A percentile compares a stretch with the other conserved stretches of the same genome.
phyloP scores from a whole-genome alignment of 192 early-diverging fungal genomes.

The Podila clonocystis region DNA sequence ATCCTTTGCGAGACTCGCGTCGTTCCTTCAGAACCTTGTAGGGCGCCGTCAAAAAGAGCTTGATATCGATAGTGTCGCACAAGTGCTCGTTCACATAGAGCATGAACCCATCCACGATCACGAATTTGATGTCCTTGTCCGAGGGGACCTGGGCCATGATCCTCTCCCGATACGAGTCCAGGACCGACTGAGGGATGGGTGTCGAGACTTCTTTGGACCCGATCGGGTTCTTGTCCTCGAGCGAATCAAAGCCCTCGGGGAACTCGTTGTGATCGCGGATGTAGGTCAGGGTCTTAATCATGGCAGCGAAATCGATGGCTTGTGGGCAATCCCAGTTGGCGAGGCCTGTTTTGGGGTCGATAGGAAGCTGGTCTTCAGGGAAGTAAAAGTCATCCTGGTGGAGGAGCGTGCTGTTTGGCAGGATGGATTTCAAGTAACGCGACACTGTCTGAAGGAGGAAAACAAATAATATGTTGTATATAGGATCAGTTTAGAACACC shows the following conservation, averaged over 20 bases:
- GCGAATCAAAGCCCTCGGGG: conserved; percentile 45
- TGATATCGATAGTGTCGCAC: conserved; percentile 54
- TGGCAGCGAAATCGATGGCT: conserved; percentile 63
- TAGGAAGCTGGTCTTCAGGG: conserved; percentile 72
- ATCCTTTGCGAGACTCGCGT: conserved; percentile 70
- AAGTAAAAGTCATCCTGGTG: conserved; percentile 86
- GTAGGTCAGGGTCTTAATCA: conserved; percentile 41
- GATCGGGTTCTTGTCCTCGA: conserved; percentile 54
- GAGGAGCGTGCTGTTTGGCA: conserved; percentile 67
- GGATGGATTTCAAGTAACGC: conserved; percentile 62
- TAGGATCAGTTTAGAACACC: too few relatives aligned
- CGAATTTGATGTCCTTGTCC: conserved; percentile 33
- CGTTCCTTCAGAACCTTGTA: conserved; percentile 71
- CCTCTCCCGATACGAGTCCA: conserved; percentile 2
- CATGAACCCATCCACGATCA: conserved; percentile 85
- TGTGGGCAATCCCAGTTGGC: conserved; percentile 86
- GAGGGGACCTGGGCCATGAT: conserved; percentile 12
- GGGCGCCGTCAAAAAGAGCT: conserved; percentile 68
- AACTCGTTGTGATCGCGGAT: conserved; percentile 48
- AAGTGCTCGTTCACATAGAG: conserved; percentile 67
- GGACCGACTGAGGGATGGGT: conserved; percentile 18
- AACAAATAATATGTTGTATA: not conserved
- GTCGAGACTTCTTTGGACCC: conserved; percentile 17
- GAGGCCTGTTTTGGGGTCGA: conserved; percentile 61
- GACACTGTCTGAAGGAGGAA: conserved; percentile 57